phyloP scores from a whole-genome alignment of 116 monocot genomes.

The Zostera marina region DNA sequence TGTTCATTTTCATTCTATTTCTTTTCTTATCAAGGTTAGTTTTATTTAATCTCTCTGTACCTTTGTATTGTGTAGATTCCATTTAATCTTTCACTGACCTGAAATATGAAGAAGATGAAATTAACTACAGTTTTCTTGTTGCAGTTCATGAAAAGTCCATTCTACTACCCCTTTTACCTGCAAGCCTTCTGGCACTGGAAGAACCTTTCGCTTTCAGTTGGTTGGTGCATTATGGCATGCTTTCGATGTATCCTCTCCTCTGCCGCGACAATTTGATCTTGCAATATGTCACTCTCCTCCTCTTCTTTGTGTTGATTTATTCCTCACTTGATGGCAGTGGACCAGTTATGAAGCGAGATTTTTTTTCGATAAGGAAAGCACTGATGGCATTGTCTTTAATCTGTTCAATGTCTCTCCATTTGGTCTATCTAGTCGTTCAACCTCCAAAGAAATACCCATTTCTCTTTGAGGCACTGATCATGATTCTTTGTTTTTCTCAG shows the following conservation, averaged over 20 bases:
- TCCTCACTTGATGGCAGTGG: conserved; percentile 10
- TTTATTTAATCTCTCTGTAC: not conserved
- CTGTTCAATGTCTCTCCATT: conserved; percentile 31
- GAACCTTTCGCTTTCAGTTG: conserved; percentile 60
- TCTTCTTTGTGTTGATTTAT: conserved; percentile 52
- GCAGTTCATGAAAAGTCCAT: conserved; percentile 98
- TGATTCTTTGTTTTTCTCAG: conserved; percentile 81
- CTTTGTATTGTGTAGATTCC: not conserved
- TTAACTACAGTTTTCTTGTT: not conserved
- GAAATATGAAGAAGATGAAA: not conserved
- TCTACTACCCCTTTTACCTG: conserved; percentile 81
- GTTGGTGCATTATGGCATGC: conserved; percentile 45
- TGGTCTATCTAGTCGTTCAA: conserved; percentile 28
- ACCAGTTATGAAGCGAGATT: conserved; percentile 1
- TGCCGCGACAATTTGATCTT: conserved; percentile 48
- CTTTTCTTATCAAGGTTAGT: conserved; percentile 83
- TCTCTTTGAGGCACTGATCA: conserved; percentile 85
- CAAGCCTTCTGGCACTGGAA: conserved; percentile 59
- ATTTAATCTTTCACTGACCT: not conserved
- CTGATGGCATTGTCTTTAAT: conserved; percentile 19
- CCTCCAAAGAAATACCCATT: conserved; percentile 82
- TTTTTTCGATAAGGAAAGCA: conserved; percentile 11
- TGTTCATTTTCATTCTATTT: conserved; percentile 82
- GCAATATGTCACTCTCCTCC: conserved; percentile 57
- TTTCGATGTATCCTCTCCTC: conserved; percentile 87